Conservation (phyloP, 306 rosid genomes). For the Myrica gale region DNA sequence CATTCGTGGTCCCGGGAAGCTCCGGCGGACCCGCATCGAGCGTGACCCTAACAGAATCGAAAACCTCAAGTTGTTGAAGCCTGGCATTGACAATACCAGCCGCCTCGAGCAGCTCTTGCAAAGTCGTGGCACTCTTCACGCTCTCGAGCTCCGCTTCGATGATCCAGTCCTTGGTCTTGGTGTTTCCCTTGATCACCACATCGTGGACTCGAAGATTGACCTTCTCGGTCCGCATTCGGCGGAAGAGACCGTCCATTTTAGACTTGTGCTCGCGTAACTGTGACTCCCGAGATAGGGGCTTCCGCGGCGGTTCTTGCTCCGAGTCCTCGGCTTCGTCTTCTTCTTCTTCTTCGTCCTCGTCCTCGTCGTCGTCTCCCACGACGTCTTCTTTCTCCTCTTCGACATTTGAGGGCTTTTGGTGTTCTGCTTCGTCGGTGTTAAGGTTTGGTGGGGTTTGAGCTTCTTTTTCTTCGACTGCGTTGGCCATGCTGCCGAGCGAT, state of each 20-base stretch:
- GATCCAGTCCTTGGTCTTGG: conserved; percentile 73
- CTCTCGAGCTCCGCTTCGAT: conserved; percentile 76
- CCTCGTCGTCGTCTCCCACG: conserved; percentile 35
- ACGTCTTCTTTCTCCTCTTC: conserved; percentile 35
- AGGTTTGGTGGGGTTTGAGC: conserved; percentile 38
- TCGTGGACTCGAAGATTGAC: conserved; percentile 85
- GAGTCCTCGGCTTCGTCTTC: conserved; percentile 32
- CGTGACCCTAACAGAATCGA: conserved; percentile 59
- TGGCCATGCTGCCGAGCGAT: conserved; percentile 44
- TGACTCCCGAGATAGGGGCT: conserved; percentile 36
- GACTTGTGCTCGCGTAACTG: conserved; percentile 46
- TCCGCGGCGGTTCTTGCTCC: conserved; percentile 29
- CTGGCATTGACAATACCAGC: conserved; percentile 58
- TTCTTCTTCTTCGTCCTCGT: conserved; percentile 29
- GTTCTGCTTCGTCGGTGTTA: conserved; percentile 32
- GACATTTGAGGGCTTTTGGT: conserved; percentile 35
- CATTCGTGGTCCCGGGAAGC: conserved; percentile 77
- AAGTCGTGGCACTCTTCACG: conserved; percentile 54
- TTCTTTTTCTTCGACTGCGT: conserved; percentile 35
- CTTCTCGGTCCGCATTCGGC: conserved; percentile 56
- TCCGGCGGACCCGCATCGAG: conserved; percentile 89
- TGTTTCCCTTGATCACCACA: conserved; percentile 73
- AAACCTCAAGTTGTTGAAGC: conserved; percentile 71
- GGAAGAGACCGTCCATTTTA: conserved; percentile 51
- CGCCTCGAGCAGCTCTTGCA: conserved; percentile 74